phyloP scores from a whole-genome alignment of 108 stramenopile genomes.

The Poteriospumella lacustris region DNA sequence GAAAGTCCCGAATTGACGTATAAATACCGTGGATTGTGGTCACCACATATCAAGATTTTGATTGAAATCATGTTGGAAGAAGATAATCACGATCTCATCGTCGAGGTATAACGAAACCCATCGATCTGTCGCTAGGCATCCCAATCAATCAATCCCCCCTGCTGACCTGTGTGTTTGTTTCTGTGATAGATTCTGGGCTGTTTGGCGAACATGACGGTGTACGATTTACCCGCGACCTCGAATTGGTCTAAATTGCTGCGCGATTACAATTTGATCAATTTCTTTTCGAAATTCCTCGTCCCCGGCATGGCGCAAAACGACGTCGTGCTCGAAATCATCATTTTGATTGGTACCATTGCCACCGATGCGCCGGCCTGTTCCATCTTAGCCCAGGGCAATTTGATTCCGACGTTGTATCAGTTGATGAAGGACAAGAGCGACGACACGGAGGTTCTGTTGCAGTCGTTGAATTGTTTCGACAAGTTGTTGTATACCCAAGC shows the following conservation, averaged over 20 bases:
- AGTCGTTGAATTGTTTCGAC: constrained; percentile 48
- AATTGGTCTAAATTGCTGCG: constrained; percentile 46
- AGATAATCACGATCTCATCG: constrained; percentile 37
- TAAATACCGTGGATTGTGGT: constrained; percentile 48
- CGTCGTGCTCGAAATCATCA: constrained; percentile 51
- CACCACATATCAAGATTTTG: constrained; percentile 45
- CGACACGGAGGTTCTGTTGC: constrained; percentile 55
- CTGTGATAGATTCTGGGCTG: constrained; percentile 45
- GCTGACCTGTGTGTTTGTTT: background rate
- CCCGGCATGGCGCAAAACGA: constrained; percentile 62
- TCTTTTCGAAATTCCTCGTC: constrained; percentile 54
- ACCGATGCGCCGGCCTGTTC: constrained; percentile 32
- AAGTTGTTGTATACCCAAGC: background rate
- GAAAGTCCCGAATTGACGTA: constrained; percentile 36
- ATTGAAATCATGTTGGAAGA: constrained; percentile 35
- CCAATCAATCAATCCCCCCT: no score
- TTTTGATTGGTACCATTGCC: constrained; percentile 38
- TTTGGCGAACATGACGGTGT: constrained; percentile 49
- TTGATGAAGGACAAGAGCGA: constrained; percentile 51
- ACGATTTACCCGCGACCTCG: constrained; percentile 47
- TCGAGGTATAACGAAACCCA: background rate
- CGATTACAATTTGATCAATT: constrained; percentile 40
- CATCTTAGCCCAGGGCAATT: background rate
- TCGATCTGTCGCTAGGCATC: background rate
- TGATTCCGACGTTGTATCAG: constrained; percentile 41